Evolutionary conservation across 2,329 filamentous ascomycete species (phyloP).

Genomic region (Diaporthe citrichinensis): DNA sequence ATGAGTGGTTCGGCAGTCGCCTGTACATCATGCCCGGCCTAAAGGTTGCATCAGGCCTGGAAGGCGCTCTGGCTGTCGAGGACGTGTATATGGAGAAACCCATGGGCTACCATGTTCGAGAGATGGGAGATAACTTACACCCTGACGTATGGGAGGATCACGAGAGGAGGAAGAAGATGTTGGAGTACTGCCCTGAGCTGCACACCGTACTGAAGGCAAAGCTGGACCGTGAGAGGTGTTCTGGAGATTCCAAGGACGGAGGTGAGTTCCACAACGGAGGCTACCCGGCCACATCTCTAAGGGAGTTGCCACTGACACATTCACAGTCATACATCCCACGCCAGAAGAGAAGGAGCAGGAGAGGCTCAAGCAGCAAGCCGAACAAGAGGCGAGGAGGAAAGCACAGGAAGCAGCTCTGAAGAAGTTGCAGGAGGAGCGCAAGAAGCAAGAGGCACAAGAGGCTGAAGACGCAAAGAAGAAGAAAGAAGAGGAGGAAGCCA

Average conservation of each 20-base stretch:
- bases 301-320: not conserved
- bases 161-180: constrained; percentile 63
- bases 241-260: constrained; percentile 39
- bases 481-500: not conserved
- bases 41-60: constrained; percentile 57
- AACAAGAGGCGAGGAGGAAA: constrained; percentile 34
- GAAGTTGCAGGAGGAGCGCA: constrained; percentile 33
- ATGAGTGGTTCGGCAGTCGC: constrained; percentile 69
- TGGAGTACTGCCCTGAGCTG: constrained; percentile 71
- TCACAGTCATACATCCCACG: constrained; percentile 38
- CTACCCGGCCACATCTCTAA: not conserved
- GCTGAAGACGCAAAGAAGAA: not conserved
- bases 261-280: constrained; percentile 12
- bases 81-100: constrained; percentile 52
- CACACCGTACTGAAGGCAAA: constrained; percentile 68
- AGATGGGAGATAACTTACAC: constrained; percentile 61
- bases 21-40: constrained; percentile 63
- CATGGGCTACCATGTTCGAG: constrained; percentile 71
- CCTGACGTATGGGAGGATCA: constrained; percentile 64
- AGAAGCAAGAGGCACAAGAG: constrained; percentile 28
- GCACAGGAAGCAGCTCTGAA: constrained; percentile 12
- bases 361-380: not conserved
- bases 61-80: constrained; percentile 46
- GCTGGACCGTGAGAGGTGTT: constrained; percentile 41
- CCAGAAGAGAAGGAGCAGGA: constrained; percentile 23